These are phyloP conservation scores for Blastobotrys apis DNA, from an alignment of 1,139 yeast genomes.

Conservation along the genomic window DNA sequence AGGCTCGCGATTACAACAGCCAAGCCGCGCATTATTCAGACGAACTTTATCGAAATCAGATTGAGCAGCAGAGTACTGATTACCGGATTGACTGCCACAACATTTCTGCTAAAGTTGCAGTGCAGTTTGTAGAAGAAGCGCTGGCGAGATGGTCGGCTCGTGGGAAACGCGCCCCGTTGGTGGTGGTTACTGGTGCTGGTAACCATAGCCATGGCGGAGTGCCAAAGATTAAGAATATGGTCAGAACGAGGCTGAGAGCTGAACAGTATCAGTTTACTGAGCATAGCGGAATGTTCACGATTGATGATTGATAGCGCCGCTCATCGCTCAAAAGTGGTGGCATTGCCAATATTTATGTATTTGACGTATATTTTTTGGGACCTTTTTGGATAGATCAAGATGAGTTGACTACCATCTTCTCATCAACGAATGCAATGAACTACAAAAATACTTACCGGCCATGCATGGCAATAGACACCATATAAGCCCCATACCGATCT, in stretches of 20 bases:
- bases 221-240: conserved; percentile 31
- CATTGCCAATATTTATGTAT: no score
- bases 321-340: no score
- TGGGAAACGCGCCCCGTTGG: conserved; percentile 26
- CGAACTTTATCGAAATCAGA: conserved; percentile 16
- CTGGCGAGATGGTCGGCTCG: conserved; percentile 19
- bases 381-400: no score
- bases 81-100: conserved; percentile 30
- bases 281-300: conserved; percentile 11
- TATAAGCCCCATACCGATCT: no score
- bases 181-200: conserved; percentile 34
- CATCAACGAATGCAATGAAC: no score
- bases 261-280: conserved; percentile 23
- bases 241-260: conserved; percentile 24
- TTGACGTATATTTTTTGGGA: no score
- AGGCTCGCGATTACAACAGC: conserved; percentile 15
- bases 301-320: neutral
- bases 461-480: no score
- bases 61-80: conserved; percentile 19
- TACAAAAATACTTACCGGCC: no score
- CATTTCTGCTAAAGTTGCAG: conserved; percentile 28
- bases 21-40: conserved; percentile 17
- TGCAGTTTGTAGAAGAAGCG: conserved; percentile 15
- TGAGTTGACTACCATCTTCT: no score
- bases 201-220: conserved; percentile 30